A percentile compares a stretch with the other conserved stretches of the same genome.
Evolutionary conservation across 106 monocot genomes (phyloP).

Genomic region (Acorus gramineus): DNA sequence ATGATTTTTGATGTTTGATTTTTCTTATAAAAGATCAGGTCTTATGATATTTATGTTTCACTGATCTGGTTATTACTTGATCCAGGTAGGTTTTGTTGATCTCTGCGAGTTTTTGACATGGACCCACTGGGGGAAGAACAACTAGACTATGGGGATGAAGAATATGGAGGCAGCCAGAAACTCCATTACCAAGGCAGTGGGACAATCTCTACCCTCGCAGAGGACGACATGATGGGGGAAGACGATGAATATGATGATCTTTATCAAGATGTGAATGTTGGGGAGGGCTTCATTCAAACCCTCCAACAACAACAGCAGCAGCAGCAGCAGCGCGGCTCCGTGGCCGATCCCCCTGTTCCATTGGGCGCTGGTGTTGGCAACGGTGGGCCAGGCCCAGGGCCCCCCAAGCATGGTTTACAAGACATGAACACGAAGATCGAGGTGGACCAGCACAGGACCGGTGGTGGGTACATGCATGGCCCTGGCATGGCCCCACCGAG

Average conservation of each 20-base stretch:
- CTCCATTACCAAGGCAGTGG: conserved; percentile 5
- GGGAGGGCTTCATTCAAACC: conserved; percentile 15
- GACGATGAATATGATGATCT: conserved; percentile 26
- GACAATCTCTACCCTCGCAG: conserved; percentile 16
- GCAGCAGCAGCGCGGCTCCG: not conserved
- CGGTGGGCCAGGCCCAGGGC: not conserved
- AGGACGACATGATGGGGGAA: conserved; percentile 12
- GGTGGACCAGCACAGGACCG: too few species aligned
- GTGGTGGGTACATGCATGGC: too few species aligned
- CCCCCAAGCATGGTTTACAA: too few species aligned
- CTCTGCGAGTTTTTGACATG: conserved; percentile 1
- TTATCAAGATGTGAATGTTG: conserved; percentile 24
- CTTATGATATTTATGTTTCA: too few species aligned
- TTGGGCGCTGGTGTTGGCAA: not conserved
- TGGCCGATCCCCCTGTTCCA: not conserved
- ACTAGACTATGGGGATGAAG: conserved; percentile 27
- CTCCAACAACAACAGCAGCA: conserved; percentile 9
- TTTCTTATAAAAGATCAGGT: too few species aligned
- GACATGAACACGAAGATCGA: too few species aligned
- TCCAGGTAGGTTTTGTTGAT: too few species aligned
- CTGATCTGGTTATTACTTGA: too few species aligned
- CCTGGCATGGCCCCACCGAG: too few species aligned
- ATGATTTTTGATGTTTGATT: too few species aligned
- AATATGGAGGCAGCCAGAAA: conserved; percentile 17
- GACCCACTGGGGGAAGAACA: conserved; percentile 25